Base-by-base conservation (phyloP, 192 early-diverging fungal genomes). In the Podila epigama region DNA sequence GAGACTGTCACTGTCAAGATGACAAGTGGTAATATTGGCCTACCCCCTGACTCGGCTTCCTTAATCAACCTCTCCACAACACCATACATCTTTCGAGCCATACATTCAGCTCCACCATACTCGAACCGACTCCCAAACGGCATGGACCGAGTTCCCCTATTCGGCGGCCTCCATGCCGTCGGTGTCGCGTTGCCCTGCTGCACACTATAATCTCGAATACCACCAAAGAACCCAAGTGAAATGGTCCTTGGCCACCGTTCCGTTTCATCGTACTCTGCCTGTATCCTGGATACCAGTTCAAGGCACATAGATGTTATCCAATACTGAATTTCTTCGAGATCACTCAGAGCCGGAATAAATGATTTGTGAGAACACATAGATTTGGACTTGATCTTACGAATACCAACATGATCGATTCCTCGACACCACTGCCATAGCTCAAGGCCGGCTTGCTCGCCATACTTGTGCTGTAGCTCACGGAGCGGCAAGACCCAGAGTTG, bases 381-480 rank as follows among this genome's bases (percentile, higher is more conserved):
- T 77, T 77, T 77, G 20, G 73, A 77, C 35, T 77, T 77, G 65
- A 68, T 50, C 37, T 77, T 77, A 12, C 54, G 25, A 29, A 77
- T 64, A 12, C 73, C 73, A 33, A 68, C 66, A 54, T 68, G 66
- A 42, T 77, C 73, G 25, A 77, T 77, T 5, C 73, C 73, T 5
- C 73, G 73, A 52, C 65, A 68, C 73, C 73, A 77, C 35, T 77
- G 73, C 73, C 73, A 77, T 1, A 77, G 56, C 42, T 77, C 73
- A n/a, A 77, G 48, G 32, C 73, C 73, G 3, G 73, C 73, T 15
- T 77, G 73, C 2, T 77, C 66, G 3, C 73, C 73, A 42, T 77
- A 77, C 18, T 66, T 52, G 13, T 64, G 51, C 40, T 77, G 73
- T n/a, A 77, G 51, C 36, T 68, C 51, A 15, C 73, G 60, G 12